phyloP scores from a whole-genome alignment of 2,329 filamentous ascomycete genomes.

The Huntiella decipiens region DNA sequence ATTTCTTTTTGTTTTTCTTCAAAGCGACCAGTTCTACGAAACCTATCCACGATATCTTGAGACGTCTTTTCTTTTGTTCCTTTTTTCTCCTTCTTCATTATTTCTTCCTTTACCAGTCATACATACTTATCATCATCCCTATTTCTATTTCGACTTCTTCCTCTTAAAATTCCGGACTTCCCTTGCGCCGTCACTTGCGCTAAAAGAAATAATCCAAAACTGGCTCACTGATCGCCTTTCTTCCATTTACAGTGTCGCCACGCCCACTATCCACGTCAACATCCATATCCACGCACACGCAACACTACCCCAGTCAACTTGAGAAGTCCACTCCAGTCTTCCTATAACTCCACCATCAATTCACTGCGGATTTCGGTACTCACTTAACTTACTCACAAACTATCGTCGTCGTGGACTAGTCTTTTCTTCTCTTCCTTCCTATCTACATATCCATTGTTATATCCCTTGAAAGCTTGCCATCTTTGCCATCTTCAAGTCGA shows the following conservation, averaged over 20 bases:
- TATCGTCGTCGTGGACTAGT: too few relatives aligned
- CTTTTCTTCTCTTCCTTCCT: too few relatives aligned
- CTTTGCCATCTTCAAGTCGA: too few relatives aligned
- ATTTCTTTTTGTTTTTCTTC: neutral
- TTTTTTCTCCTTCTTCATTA: neutral
- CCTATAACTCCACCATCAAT: too few relatives aligned
- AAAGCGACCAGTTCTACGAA: neutral
- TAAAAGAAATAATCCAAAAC: too few relatives aligned
- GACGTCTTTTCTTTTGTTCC: neutral
- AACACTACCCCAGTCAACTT: neutral
- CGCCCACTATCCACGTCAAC: too few relatives aligned
- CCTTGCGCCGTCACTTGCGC: neutral
- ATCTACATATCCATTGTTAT: too few relatives aligned
- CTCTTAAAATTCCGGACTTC: neutral
- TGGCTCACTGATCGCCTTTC: too few relatives aligned
- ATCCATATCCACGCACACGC: neutral
- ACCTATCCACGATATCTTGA: neutral
- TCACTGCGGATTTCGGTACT: too few relatives aligned
- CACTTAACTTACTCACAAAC: too few relatives aligned
- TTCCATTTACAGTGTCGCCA: too few relatives aligned
- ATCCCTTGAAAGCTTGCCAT: too few relatives aligned
- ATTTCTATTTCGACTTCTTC: neutral
- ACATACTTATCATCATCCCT: neutral
- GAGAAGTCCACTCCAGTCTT: neutral
- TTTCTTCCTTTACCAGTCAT: neutral